Percentiles rank a stretch among this genome's conserved stretches.
Evolutionary conservation across 371 early-diverging fungal species (phyloP).

Genomic region (Mortierella sp.): DNA sequence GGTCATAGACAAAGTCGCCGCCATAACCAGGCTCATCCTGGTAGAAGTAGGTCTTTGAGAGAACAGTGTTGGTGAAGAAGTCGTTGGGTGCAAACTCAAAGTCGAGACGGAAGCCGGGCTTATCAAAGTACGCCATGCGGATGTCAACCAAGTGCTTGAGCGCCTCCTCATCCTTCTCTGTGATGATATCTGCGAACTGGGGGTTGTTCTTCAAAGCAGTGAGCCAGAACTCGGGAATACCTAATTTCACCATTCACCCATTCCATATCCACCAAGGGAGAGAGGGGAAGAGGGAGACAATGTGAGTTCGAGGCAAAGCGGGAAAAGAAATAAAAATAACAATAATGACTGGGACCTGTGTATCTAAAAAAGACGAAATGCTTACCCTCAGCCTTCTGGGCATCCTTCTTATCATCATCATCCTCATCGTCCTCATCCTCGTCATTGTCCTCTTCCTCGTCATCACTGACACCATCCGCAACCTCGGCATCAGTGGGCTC

Average conservation of each 20-base stretch:
- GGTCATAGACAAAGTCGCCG: constrained; percentile 87
- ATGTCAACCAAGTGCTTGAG: constrained; percentile 87
- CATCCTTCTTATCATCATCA: constrained; percentile 24
- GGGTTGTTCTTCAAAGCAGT: constrained; percentile 88
- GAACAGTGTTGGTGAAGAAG: constrained; percentile 84
- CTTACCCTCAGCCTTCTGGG: constrained; percentile 29
- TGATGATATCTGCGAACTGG: constrained; percentile 81
- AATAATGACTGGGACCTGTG: too few species aligned
- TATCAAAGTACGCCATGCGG: constrained; percentile 80
- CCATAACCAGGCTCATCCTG: constrained; percentile 74
- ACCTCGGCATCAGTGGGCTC: constrained; percentile 91
- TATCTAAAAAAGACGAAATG: too few species aligned
- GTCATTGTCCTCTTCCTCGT: constrained; percentile 64
- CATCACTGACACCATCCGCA: constrained; percentile 65
- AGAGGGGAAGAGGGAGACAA: too few species aligned
- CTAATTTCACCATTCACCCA: too few species aligned
- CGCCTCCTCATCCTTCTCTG: constrained; percentile 86
- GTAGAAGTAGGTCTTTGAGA: constrained; percentile 91
- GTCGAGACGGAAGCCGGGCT: constrained; percentile 90
- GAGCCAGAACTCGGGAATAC: constrained; percentile 93
- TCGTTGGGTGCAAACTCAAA: constrained; percentile 89
- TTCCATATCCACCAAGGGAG: too few species aligned
- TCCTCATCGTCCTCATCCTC: constrained; percentile 53
- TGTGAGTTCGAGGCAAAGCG: too few species aligned
- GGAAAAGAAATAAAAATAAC: too few species aligned